Base-by-base conservation (phyloP, 768 basidiomycete genomes). In the Chalciporus pseudorubinellus region DNA sequence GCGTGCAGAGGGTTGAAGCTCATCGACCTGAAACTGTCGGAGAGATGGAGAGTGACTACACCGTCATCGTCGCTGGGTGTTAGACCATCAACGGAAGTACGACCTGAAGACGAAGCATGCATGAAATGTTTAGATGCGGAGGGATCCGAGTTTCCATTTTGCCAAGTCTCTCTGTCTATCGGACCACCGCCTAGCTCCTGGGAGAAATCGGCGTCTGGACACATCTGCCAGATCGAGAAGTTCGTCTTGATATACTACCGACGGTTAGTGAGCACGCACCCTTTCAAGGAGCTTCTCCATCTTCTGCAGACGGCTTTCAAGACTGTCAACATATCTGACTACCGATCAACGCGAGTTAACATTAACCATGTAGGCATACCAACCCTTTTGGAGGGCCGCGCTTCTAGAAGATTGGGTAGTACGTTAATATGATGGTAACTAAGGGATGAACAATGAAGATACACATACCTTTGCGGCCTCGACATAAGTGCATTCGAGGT, bases 221-320 rank as follows among this genome's bases (percentile, higher is more conserved):
- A 83, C 39, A 89, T 71, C 86, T 87, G 36, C 18, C 18, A 20
- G 11, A 34, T 19, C 24, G 33, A 34, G 55, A 41, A 12, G 34
- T 24, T 36, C 7, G 44, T 50, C 31, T 1, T 53, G 43, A 10
- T 13, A 42, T 19, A 55, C 51, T 21, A 57, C 10, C 48, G 45
- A 10, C n/a, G n/a, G 10, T n/a, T n/a, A 2, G 14, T 16, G n/a
- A 36, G 14, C 34, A 36, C 34, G 34, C 34, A 82, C 85, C 66
- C 75, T 79, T 48, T 70, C 72, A 19, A 87, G 65, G 4, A 87
- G 71, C 53, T 71, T 76, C 63, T 87, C 83, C 74, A 87, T 80
- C 61, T 83, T 85, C 51, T 82, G 78, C 3, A 87, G 63, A 10
- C 84, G 76, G 50, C 64, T 74, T 65, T 87, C 85, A 28, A 87